Percentiles rank a stretch among this genome's conserved stretches.
Conservation (phyloP, 129 eudicot genomes). For the Glebionis coronaria region DNA sequence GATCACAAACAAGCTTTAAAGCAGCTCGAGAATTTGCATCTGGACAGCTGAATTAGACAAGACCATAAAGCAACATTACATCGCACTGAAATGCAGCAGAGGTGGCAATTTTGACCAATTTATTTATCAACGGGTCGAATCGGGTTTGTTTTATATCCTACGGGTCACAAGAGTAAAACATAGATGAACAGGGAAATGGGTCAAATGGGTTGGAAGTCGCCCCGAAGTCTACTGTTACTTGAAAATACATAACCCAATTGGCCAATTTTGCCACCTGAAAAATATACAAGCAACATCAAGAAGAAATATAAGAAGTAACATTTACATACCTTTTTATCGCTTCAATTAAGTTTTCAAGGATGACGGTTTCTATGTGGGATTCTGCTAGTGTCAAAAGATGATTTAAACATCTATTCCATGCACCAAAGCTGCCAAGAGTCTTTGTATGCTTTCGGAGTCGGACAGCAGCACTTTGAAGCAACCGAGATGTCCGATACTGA, state of each 20-base stretch:
- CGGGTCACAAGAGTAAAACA: not conserved
- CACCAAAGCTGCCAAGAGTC: slow-evolving; percentile 95
- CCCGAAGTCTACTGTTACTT: not conserved
- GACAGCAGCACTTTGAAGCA: slow-evolving; percentile 89
- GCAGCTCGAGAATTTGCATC: slow-evolving; percentile 82
- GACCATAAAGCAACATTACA: not conserved
- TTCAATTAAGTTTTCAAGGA: slow-evolving; percentile 77
- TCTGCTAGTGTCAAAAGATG: slow-evolving; percentile 96
- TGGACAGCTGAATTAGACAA: slow-evolving; percentile 63
- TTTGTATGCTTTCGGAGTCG: slow-evolving; percentile 89
- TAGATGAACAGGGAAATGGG: not conserved
- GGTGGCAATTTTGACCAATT: slow-evolving; percentile 4
- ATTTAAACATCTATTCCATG: slow-evolving; percentile 97
- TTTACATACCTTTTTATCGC: slow-evolving; percentile 55
- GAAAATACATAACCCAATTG: not conserved
- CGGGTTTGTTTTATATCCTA: not conserved
- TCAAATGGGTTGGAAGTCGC: not conserved
- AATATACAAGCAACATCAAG: no score
- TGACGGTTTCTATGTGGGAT: slow-evolving; percentile 87
- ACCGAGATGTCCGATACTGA: slow-evolving; percentile 94
- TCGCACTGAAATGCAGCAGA: not conserved
- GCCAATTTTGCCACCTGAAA: not conserved
- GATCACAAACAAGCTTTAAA: slow-evolving; percentile 87
- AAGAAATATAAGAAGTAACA: not conserved
- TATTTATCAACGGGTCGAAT: not conserved